Evolutionary conservation across 352 stramenopile genomes (phyloP), one percentile per base, ranked within the genome.

Genomic region (Phytophthora citricola): DNA sequence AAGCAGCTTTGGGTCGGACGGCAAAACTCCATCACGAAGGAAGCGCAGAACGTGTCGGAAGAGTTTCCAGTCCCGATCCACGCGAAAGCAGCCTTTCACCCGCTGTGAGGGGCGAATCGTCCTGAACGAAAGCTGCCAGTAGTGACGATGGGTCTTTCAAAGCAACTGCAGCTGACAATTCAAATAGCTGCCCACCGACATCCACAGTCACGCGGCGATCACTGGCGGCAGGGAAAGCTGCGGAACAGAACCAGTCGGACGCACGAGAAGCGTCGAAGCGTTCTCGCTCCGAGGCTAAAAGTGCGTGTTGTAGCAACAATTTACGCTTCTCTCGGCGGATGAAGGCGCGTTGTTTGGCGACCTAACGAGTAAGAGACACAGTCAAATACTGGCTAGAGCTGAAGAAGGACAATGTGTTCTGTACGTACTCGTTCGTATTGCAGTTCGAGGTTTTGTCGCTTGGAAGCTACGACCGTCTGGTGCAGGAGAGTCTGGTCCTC

Each of bases 11-110:
- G 79, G 69, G 56, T 93, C 84, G 6, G 77, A 78, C 2, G 82
- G 84, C 15, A 95, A 65, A 15, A 92, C 54, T 0, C 85, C 85
- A 51, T 95, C 87, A n/a, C 85, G 82, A 3, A 94, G 72, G 58
- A 94, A 93, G 7, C 83, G 69, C n/a, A 95, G 74, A 54, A 92
- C 72, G 38, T 92, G 84, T 7, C 87, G 82, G 51, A 94, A 93
- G 26, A 94, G 50, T 72, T 78, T 85, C 83, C 83, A 92, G 64
- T 93, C 82, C 12, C 85, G 79, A 64, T 93, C 81, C 5, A 95
- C 66, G 8, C 83, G 81, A 52, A 92, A 93, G 64, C 85, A 91
- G 15, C 85, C 76, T 83, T 53, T 92, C 79, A n/a, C 71, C 41
- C n/a, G 58, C 55, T 5, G 52, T 67, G 8, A 95, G 73, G 3